phyloP scores from a whole-genome alignment of 768 basidiomycete species.

The Trametes cubensis region DNA sequence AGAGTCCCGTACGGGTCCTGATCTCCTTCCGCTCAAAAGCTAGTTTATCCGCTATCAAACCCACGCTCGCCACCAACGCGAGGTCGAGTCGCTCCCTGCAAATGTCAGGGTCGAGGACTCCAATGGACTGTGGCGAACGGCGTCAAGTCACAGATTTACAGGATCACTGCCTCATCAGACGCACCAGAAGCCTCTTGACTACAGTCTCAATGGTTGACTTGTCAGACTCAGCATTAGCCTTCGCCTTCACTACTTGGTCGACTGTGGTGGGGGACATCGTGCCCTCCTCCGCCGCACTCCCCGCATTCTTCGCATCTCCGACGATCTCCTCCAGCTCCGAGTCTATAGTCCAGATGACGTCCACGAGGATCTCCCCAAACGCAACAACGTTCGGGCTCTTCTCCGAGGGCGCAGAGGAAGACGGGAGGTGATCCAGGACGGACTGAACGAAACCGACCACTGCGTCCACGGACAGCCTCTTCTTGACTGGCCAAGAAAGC shows the following conservation, averaged over 20 bases:
- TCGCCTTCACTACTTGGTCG: slow-evolving; percentile 39
- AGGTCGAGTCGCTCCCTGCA: slow-evolving; percentile 80
- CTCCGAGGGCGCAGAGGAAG: slow-evolving; percentile 43
- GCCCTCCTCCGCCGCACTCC: slow-evolving; percentile 26
- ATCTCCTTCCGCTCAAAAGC: slow-evolving; percentile 80
- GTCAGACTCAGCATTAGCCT: slow-evolving; percentile 61
- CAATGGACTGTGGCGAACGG: slow-evolving; percentile 46
- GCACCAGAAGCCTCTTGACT: slow-evolving; percentile 64
- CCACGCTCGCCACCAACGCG: slow-evolving; percentile 59
- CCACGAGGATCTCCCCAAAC: slow-evolving; percentile 74
- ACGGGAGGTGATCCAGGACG: slow-evolving; percentile 64
- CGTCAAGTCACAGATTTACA: background rate
- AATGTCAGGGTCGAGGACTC: slow-evolving; percentile 58
- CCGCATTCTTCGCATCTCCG: slow-evolving; percentile 51
- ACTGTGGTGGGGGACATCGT: slow-evolving; percentile 22
- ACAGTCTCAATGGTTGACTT: slow-evolving; percentile 60
- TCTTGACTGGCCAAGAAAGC: slow-evolving; percentile 54
- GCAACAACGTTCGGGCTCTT: slow-evolving; percentile 45
- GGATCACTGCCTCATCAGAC: slow-evolving; percentile 30
- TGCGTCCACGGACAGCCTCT: slow-evolving; percentile 48
- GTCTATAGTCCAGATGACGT: slow-evolving; percentile 83
- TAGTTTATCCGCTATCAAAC: slow-evolving; percentile 68
- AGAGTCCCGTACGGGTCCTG: slow-evolving; percentile 75
- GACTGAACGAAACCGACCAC: slow-evolving; percentile 69
- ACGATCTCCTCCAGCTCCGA: slow-evolving; percentile 73